Base-by-base conservation (phyloP, 495 filamentous ascomycete genomes). In the Penicillium chermesinum region DNA sequence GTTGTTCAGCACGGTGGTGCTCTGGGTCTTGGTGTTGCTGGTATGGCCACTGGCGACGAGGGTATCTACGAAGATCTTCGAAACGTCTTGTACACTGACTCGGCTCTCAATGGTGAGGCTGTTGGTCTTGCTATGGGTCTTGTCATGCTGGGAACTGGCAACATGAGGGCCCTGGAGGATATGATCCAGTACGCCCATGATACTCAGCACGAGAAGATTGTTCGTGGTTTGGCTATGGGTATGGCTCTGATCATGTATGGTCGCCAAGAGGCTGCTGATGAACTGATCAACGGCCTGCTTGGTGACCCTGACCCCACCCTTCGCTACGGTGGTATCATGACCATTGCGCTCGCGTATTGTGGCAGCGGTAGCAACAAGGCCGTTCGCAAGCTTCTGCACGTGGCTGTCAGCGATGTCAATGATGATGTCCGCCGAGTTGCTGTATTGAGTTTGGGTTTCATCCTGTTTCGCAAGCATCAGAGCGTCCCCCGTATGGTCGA, bases 401-500 rank as follows among this genome's bases (percentile, higher is more conserved):
- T 93, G 44, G 94, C 94, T 49, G 94, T 99, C 36, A 96, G 90
- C 68, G 94, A 99, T 72, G 94, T 97, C 39, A 96, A 89, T 55
- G 94, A 99, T 59, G 94, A 99, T 69, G 94, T 99, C 21, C 86
- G 94, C 50, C 80, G 94, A 49, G 84, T 93, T 45, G 93, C 94
- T n/a, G 94, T 99, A 41, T 90, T 99, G 87, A 91, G 87, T 69
- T 80, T 99, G 54, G 94, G 94, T 32, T 99, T 99, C 71, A 96
- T 99, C 57, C 78, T 99, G 37, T 99, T 99, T 84, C 79, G 94
- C 49, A 99, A 97, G 72, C 89, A 95, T 33, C 88, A 88, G 57
- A 95, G 89, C 56, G 94, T 99, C 17, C 94, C 94, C 18, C 87
- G 94, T 44, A 97, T 99, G 88, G 94, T 99, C n/a, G 94, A 99